A percentile compares a stretch with the other conserved stretches of the same genome.
Evolutionary conservation across 257 asterid species (phyloP).

Genomic region (Solanum sparsipilum): DNA sequence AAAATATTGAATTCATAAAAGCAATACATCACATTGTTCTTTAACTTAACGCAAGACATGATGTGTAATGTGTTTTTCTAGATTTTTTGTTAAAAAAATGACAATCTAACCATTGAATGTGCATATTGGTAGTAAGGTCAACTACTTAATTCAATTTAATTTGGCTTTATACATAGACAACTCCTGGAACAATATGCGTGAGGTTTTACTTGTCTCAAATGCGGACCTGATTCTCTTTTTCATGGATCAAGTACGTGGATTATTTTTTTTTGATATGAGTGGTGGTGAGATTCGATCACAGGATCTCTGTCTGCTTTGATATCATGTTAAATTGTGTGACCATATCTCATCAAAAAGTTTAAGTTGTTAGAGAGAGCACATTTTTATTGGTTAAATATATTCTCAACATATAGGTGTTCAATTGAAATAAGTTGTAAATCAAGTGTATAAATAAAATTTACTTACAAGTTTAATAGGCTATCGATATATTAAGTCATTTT

Average conservation of each 20-base stretch:
- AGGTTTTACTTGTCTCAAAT: no score
- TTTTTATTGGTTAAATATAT: no score
- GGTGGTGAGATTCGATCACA: not conserved
- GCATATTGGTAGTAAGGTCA: not conserved
- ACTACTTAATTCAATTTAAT: not conserved
- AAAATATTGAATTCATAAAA: not conserved
- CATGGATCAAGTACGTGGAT: no score
- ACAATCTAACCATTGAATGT: not conserved
- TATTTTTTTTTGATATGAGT: not conserved
- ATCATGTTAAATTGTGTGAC: not conserved
- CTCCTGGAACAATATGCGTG: not conserved
- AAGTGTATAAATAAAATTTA: no score
- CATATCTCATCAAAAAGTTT: not conserved
- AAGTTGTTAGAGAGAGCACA: no score
- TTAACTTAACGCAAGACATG: not conserved
- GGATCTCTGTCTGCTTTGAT: accelerated
- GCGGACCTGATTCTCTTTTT: no score
- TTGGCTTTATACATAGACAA: not conserved
- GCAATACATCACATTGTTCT: not conserved
- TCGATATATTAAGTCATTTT: no score
- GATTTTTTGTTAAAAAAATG: not conserved
- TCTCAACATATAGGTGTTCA: no score
- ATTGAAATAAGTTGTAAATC: no score
- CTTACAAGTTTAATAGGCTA: no score
- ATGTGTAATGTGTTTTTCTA: not conserved